These are phyloP conservation scores for Sordariomycetes sp. DNA, from an alignment of 2,329 filamentous ascomycete species.

Conservation along the genomic window DNA sequence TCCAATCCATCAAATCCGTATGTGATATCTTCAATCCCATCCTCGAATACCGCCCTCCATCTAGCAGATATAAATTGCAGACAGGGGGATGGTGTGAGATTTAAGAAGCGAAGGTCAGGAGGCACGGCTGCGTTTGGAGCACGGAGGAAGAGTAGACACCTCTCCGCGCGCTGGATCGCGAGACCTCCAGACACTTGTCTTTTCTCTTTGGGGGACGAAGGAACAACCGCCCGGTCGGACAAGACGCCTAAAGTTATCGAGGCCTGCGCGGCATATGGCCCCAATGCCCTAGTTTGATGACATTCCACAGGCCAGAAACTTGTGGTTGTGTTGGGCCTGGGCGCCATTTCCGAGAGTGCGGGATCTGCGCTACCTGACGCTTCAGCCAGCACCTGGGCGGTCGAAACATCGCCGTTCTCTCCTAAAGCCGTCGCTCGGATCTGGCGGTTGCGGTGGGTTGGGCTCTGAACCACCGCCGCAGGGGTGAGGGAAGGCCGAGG, in stretches of 20 bases:
- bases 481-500: neutral
- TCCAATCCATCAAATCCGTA: slow-evolving; percentile 3
- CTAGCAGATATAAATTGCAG: slow-evolving; percentile 5
- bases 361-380: neutral
- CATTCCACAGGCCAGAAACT: neutral
- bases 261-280: neutral
- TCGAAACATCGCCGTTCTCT: neutral
- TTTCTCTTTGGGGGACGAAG: neutral
- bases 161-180: slow-evolving; percentile 2
- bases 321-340: neutral
- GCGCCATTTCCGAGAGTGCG: neutral
- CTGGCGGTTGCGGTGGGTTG: neutral
- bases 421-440: neutral
- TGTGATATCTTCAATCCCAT: slow-evolving; percentile 4
- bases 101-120: neutral
- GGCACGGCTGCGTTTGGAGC: neutral
- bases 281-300: neutral
- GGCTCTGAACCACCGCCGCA: neutral
- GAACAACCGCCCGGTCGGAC: slow-evolving; percentile 1
- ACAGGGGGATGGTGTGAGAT: neutral
- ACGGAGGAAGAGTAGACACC: slow-evolving; percentile 5
- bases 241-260: neutral
- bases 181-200: neutral
- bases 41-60: neutral
- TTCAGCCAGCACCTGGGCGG: neutral